Conservation (phyloP, 2,329 filamentous ascomycete genomes). For the Penicillium polonicum region DNA sequence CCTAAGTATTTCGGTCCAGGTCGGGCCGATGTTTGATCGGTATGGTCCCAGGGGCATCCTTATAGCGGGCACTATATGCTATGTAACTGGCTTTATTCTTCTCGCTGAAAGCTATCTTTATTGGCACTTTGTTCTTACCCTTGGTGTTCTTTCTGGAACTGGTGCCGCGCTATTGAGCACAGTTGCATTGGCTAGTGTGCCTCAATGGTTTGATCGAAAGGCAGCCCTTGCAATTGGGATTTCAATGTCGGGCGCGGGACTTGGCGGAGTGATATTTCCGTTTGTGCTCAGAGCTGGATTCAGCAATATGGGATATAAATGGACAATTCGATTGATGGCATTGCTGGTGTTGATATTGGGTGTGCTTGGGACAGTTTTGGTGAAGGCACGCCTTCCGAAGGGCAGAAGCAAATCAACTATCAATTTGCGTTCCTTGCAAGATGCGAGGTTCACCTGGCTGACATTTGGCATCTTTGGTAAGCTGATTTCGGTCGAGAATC, state of each 20-base stretch:
- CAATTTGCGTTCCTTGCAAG: conserved; percentile 46
- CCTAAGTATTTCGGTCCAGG: conserved; percentile 47
- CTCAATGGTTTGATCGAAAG: conserved; percentile 44
- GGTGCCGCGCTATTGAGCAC: conserved; percentile 41
- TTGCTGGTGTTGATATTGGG: conserved; percentile 37
- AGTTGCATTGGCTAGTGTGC: conserved; percentile 39
- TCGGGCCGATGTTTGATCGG: conserved; percentile 52
- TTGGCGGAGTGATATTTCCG: conserved; percentile 42
- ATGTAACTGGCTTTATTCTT: conserved; percentile 45
- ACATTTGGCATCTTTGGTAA: conserved; percentile 47
- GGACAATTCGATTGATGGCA: conserved; percentile 41
- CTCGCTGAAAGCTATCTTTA: conserved; percentile 50
- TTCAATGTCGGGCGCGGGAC: conserved; percentile 41
- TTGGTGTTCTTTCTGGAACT: conserved; percentile 40
- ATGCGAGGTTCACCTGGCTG: conserved; percentile 46
- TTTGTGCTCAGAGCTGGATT: conserved; percentile 38
- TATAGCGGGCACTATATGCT: conserved; percentile 39
- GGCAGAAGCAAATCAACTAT: conserved; percentile 37
- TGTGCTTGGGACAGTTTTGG: conserved; percentile 34
- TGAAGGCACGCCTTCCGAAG: conserved; percentile 39
- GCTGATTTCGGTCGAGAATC: neutral
- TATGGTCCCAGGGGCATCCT: conserved; percentile 49
- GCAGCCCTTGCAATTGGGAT: conserved; percentile 43
- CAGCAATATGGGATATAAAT: conserved; percentile 38
- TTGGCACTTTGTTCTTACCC: conserved; percentile 50